A percentile compares a stretch with the other conserved stretches of the same genome.
Evolutionary conservation across 805 yeast species (phyloP).

Genomic region (Maudiozyma turicensis): DNA sequence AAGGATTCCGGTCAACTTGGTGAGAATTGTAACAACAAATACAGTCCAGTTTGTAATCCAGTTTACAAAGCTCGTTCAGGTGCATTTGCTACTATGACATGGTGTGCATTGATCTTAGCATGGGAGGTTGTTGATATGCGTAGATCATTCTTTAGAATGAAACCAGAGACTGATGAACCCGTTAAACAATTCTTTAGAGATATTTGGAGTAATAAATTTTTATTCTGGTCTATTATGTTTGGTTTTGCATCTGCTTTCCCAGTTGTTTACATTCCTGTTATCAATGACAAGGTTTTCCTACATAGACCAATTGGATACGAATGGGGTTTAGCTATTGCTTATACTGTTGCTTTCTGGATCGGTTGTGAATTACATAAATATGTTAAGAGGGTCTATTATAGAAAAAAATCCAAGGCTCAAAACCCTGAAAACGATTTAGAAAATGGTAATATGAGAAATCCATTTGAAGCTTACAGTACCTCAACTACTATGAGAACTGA

Average conservation of each 20-base stretch:
- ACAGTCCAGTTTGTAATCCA: constrained; percentile 39
- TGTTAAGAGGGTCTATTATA: constrained; percentile 46
- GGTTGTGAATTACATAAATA: constrained; percentile 63
- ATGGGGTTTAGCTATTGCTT: constrained; percentile 68
- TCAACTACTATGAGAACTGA: constrained; percentile 36
- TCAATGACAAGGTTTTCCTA: constrained; percentile 63
- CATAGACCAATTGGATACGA: constrained; percentile 66
- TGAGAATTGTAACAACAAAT: constrained; percentile 45
- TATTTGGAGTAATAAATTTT: constrained; percentile 63
- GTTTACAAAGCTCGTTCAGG: constrained; percentile 73
- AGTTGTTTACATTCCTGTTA: constrained; percentile 80
- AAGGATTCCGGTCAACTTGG: constrained; percentile 61
- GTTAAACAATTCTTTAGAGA: constrained; percentile 52
- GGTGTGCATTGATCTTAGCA: constrained; percentile 74
- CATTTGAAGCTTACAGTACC: constrained; percentile 49
- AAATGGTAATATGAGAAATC: constrained; percentile 36
- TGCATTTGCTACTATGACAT: constrained; percentile 73
- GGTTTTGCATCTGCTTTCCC: constrained; percentile 73
- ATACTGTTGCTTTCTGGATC: constrained; percentile 44
- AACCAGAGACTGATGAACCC: constrained; percentile 53
- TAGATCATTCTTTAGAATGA: constrained; percentile 61
- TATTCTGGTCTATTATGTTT: constrained; percentile 69
- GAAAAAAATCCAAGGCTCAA: constrained; percentile 34
- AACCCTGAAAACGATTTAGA: constrained; percentile 60
- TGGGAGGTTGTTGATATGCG: constrained; percentile 76